Evolutionary conservation across 768 basidiomycete genomes (phyloP).

Genomic region (Pisolithus microcarpus): DNA sequence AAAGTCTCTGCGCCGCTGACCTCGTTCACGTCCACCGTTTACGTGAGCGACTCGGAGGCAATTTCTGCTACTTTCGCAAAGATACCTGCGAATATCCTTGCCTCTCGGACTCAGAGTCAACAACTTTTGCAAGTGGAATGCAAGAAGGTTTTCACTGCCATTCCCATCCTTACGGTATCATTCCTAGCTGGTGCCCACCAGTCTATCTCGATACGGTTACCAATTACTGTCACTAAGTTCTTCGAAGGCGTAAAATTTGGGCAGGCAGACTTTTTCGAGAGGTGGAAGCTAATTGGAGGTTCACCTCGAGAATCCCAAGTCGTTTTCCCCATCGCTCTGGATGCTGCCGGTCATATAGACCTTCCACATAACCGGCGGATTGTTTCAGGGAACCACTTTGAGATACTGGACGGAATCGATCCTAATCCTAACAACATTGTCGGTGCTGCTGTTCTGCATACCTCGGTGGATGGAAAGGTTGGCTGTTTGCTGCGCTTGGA

Average conservation of each 20-base stretch:
- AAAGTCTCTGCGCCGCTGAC: slow-evolving; percentile 86
- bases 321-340: slow-evolving; percentile 76
- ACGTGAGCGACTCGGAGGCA: slow-evolving; percentile 66
- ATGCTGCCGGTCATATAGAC: slow-evolving; percentile 65
- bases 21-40: slow-evolving; percentile 80
- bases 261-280: slow-evolving; percentile 86
- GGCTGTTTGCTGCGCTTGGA: slow-evolving; percentile 91
- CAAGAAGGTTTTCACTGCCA: slow-evolving; percentile 71
- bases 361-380: slow-evolving; percentile 65
- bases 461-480: slow-evolving; percentile 86
- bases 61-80: slow-evolving; percentile 83
- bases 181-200: slow-evolving; percentile 92
- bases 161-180: slow-evolving; percentile 79
- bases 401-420: slow-evolving; percentile 78
- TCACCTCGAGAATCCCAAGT: slow-evolving; percentile 86
- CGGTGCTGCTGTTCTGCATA: slow-evolving; percentile 93
- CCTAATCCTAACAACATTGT: slow-evolving; percentile 93
- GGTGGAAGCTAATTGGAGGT: slow-evolving; percentile 97
- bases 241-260: slow-evolving; percentile 87
- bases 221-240: slow-evolving; percentile 86
- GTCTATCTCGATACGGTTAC: slow-evolving; percentile 74
- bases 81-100: slow-evolving; percentile 78
- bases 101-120: slow-evolving; percentile 81
- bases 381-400: slow-evolving; percentile 69
- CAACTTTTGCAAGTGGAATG: slow-evolving; percentile 93